Evolutionary conservation across 345 rosid species (phyloP).

Genomic region (Linum lewisii): DNA sequence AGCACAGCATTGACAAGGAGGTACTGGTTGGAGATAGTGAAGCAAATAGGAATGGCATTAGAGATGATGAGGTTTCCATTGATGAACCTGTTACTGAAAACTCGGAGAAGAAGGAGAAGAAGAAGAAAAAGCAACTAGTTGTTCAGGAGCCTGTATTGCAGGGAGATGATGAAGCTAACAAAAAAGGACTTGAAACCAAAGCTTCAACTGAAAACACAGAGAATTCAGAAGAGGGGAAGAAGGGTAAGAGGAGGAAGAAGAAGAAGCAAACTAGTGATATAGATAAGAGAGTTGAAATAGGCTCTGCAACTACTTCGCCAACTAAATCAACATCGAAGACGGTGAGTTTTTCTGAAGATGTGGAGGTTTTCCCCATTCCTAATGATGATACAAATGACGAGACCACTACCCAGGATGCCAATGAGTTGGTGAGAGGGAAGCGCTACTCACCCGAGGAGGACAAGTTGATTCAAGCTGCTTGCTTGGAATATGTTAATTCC

Average conservation of each 20-base stretch:
- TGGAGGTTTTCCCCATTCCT: slow-evolving; percentile 45
- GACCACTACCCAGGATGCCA: no score
- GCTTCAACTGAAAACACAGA: no score
- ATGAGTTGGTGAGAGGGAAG: slow-evolving; percentile 43
- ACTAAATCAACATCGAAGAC: slow-evolving; percentile 20
- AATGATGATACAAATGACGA: no score
- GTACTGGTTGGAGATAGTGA: neutral
- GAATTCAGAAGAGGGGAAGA: neutral
- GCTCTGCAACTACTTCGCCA: no score
- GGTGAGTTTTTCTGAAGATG: slow-evolving; percentile 54
- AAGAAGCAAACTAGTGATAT: neutral
- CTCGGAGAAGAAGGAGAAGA: no score
- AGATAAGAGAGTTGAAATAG: no score
- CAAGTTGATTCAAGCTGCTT: slow-evolving; percentile 38
- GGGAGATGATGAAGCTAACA: no score
- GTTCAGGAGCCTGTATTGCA: no score
- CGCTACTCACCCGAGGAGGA: slow-evolving; percentile 70
- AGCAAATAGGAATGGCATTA: neutral
- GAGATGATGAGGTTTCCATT: neutral
- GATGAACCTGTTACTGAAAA: neutral
- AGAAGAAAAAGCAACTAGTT: no score
- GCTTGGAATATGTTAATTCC: slow-evolving; percentile 37
- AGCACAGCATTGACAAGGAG: no score
- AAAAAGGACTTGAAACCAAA: no score
- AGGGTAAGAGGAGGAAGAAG: neutral